These are phyloP conservation scores for Coniosporium apollinis DNA, from an alignment of 495 filamentous ascomycete genomes.

Conservation along the genomic window DNA sequence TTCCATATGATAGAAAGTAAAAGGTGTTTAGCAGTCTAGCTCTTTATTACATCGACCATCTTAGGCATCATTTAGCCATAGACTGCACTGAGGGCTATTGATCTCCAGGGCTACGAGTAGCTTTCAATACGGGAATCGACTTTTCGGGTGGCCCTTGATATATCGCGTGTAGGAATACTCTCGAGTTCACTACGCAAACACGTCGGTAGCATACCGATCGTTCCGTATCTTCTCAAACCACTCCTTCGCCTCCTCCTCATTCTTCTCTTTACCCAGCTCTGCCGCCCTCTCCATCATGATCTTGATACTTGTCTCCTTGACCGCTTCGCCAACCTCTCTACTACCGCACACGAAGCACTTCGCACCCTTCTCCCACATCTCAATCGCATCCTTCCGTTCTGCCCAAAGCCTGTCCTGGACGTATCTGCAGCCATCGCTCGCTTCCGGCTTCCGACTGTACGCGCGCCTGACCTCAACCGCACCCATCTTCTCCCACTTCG, in stretches of 20 bases:
- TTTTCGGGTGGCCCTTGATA: too few species aligned
- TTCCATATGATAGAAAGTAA: too few species aligned
- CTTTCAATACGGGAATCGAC: too few species aligned
- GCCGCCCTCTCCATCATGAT: neutral
- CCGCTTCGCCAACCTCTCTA: slow-evolving; percentile 6
- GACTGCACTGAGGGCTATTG: too few species aligned
- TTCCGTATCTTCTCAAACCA: slow-evolving; percentile 1
- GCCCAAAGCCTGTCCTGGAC: slow-evolving; percentile 16
- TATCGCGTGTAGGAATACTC: too few species aligned
- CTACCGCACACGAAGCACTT: slow-evolving; percentile 18
- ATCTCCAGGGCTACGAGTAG: too few species aligned
- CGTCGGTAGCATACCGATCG: slow-evolving; percentile 1
- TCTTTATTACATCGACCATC: too few species aligned
- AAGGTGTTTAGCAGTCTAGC: too few species aligned
- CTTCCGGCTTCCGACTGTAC: slow-evolving; percentile 11
- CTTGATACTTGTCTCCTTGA: slow-evolving; percentile 2
- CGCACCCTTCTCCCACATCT: slow-evolving; percentile 14
- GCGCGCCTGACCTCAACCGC: slow-evolving; percentile 15
- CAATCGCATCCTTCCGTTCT: slow-evolving; percentile 11
- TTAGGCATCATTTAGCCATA: too few species aligned
- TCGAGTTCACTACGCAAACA: neutral
- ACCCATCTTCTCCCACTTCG: slow-evolving; percentile 13
- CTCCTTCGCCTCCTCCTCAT: neutral
- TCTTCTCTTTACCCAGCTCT: neutral
- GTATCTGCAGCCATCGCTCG: slow-evolving; percentile 14